Percentiles rank a stretch among this genome's conserved stretches.
Evolutionary conservation across 2,329 filamentous ascomycete species (phyloP).

Genomic region (Aspergillus terreus): DNA sequence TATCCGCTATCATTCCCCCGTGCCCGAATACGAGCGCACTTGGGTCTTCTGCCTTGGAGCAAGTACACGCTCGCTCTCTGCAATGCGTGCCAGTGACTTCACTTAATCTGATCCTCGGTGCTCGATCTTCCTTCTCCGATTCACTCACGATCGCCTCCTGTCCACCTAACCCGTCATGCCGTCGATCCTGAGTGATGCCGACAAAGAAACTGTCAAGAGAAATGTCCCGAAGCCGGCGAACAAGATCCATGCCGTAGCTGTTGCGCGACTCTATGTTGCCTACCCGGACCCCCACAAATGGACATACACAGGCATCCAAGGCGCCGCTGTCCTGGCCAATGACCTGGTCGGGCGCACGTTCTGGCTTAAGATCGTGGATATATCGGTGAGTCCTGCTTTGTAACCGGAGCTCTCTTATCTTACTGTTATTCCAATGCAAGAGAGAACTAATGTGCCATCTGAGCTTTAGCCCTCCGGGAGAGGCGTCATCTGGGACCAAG

Average conservation of each 20-base stretch:
- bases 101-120: conserved; percentile 4
- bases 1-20: conserved; percentile 5
- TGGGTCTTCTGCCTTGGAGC: conserved; percentile 5
- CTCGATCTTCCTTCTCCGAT: conserved; percentile 10
- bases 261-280: conserved; percentile 89
- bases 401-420: not conserved
- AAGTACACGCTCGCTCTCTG: conserved; percentile 8
- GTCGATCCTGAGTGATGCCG: conserved; percentile 78
- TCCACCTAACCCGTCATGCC: conserved; percentile 41
- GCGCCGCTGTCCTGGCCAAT: conserved; percentile 85
- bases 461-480: conserved; percentile 62
- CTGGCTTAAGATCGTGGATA: conserved; percentile 96
- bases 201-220: conserved; percentile 95
- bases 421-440: too few species aligned
- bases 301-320: conserved; percentile 91
- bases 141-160: conserved; percentile 14
- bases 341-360: conserved; percentile 93
- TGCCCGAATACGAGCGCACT: conserved; percentile 11
- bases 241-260: conserved; percentile 95
- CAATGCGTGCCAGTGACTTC: conserved; percentile 14
- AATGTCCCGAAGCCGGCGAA: conserved; percentile 89
- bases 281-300: conserved; percentile 82
- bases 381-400: conserved; percentile 65
- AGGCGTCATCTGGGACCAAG: conserved; percentile 94
- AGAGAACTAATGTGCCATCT: not conserved